Conservation (phyloP, 805 yeast species). For the Schizosaccharomyces octosporus region DNA sequence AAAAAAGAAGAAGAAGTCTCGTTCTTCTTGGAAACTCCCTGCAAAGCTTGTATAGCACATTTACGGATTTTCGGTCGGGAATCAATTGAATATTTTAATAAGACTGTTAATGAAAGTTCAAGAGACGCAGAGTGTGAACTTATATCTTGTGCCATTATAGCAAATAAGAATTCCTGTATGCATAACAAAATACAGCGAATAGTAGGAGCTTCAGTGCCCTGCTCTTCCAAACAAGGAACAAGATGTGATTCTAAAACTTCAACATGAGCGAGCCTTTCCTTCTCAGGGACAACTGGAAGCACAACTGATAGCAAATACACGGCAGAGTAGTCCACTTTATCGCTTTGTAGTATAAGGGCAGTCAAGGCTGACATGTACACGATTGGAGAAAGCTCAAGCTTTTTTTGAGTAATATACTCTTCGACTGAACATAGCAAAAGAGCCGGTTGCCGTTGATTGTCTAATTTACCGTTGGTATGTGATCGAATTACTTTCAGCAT, state of each 20-base stretch:
- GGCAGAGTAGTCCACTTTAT: neutral
- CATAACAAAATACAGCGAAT: neutral
- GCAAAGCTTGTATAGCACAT: neutral
- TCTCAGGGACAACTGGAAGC: neutral
- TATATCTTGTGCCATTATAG: neutral
- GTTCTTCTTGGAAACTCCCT: neutral
- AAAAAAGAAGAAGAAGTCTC: neutral
- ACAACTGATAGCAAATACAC: neutral
- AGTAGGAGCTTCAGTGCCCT: neutral
- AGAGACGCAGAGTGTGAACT: neutral
- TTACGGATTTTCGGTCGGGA: neutral
- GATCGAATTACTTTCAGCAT: neutral
- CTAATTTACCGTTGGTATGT: neutral
- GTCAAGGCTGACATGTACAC: neutral
- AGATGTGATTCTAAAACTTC: neutral
- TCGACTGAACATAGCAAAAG: neutral
- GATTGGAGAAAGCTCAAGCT: neutral
- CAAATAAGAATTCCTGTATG: neutral
- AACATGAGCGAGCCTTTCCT: neutral
- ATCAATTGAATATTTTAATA: neutral
- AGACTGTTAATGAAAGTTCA: neutral
- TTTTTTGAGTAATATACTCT: neutral
- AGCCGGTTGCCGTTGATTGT: neutral
- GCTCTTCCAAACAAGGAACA: neutral
- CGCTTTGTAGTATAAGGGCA: neutral